phyloP scores from a whole-genome alignment of 2,329 filamentous ascomycete species.

The Allantophomopsis lycopodina region DNA sequence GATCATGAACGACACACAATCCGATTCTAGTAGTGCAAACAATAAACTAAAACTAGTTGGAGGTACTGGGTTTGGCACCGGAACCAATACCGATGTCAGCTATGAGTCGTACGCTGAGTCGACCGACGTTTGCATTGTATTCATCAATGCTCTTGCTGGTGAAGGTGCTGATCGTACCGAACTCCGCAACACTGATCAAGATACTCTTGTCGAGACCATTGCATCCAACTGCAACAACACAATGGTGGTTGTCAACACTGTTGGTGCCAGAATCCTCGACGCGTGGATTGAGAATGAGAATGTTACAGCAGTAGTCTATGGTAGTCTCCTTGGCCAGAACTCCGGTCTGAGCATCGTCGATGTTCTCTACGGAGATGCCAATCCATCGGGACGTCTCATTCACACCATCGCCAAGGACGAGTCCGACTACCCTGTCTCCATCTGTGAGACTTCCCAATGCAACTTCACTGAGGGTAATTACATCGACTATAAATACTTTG shows the following conservation, averaged over 20 bases:
- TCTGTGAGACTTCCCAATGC: no score
- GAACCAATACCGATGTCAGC: no score
- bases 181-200: slow-evolving; percentile 6
- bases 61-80: background rate
- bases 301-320: slow-evolving; percentile 65
- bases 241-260: slow-evolving; percentile 52
- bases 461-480: slow-evolving; percentile 64
- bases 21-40: background rate
- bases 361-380: slow-evolving; percentile 31
- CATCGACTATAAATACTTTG: slow-evolving; percentile 66
- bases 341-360: slow-evolving; percentile 61
- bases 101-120: no score
- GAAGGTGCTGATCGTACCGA: slow-evolving; percentile 23
- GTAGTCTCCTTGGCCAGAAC: slow-evolving; percentile 34
- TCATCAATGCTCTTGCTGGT: slow-evolving; percentile 48
- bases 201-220: slow-evolving; percentile 3
- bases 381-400: slow-evolving; percentile 58
- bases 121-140: slow-evolving; percentile 30
- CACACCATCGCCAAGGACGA: slow-evolving; percentile 55
- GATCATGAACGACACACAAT: background rate
- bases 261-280: slow-evolving; percentile 42
- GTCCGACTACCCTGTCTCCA: slow-evolving; percentile 22
- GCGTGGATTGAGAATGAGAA: slow-evolving; percentile 63
- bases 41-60: background rate
- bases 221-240: slow-evolving; percentile 38